Conservation (phyloP, 306 rosid genomes). For the Medicago arabica region DNA sequence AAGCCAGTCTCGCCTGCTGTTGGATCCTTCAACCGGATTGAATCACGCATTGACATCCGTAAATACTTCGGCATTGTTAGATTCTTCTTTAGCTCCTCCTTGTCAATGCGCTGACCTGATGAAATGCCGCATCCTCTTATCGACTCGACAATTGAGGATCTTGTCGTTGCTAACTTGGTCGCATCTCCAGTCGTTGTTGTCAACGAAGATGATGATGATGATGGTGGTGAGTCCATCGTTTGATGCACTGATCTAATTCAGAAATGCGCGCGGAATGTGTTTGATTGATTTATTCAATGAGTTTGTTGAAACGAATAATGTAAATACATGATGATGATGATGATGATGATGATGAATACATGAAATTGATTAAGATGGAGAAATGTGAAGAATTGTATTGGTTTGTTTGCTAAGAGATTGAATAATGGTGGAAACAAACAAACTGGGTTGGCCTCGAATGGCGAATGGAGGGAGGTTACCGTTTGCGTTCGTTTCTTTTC, state of each 20-base stretch:
- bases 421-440: too few relatives aligned
- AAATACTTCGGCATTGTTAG: constrained; percentile 76
- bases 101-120: constrained; percentile 57
- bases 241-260: constrained; percentile 5
- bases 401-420: too few relatives aligned
- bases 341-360: background rate
- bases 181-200: constrained; percentile 51
- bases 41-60: constrained; percentile 79
- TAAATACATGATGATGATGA: background rate
- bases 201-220: constrained; percentile 14
- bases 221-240: constrained; percentile 53
- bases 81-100: constrained; percentile 61
- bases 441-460: too few relatives aligned
- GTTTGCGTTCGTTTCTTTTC: too few relatives aligned
- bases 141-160: constrained; percentile 68
- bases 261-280: background rate
- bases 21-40: constrained; percentile 60
- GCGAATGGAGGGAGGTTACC: too few relatives aligned
- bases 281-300: background rate
- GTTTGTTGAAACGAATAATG: constrained; percentile 8
- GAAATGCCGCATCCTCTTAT: constrained; percentile 66
- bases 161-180: constrained; percentile 39
- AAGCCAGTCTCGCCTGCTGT: constrained; percentile 53
- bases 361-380: background rate
- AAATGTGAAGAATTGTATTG: background rate